Conservation (phyloP, 164 flowering plant genomes). For the Akebia trifoliata region DNA sequence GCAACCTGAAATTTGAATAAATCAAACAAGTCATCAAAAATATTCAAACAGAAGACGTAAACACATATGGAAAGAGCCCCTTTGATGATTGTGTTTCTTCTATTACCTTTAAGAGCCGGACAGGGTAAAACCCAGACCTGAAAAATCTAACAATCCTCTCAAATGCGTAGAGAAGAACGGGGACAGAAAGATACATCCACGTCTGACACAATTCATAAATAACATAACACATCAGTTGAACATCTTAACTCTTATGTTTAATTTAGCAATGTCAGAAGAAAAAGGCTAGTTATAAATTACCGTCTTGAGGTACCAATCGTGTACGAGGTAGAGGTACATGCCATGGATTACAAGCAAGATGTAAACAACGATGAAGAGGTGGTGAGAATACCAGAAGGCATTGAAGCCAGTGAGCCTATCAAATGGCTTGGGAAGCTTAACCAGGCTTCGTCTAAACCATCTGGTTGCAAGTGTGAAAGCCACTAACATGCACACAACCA, state of each 20-base stretch:
- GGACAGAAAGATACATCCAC: conserved; percentile 89
- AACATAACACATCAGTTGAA: background rate
- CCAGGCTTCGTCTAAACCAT: conserved; percentile 51
- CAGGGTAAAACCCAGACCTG: conserved; percentile 66
- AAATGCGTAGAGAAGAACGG: conserved; percentile 66
- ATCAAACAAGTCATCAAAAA: background rate
- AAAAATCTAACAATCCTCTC: conserved; percentile 65
- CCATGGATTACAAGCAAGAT: conserved; percentile 75
- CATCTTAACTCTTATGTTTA: background rate
- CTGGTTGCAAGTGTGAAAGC: conserved; percentile 67
- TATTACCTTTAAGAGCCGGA: conserved; percentile 64
- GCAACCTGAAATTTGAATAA: conserved; percentile 68
- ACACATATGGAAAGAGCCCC: background rate
- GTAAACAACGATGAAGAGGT: conserved; percentile 71
- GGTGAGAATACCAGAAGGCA: conserved; percentile 98
- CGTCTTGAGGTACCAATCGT: conserved; percentile 78
- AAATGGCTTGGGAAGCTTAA: conserved; percentile 69
- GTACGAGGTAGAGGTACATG: conserved; percentile 56
- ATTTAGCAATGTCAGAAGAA: background rate
- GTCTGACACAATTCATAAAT: conserved; percentile 41
- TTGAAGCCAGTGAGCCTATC: conserved; percentile 89
- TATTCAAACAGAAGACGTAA: background rate
- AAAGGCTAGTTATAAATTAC: conserved; percentile 29
- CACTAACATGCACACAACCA: conserved; percentile 70
- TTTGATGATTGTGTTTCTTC: background rate